These are phyloP conservation scores for Nicotiana knightiana DNA, from an alignment of 257 asterid species.

Conservation along the genomic window DNA sequence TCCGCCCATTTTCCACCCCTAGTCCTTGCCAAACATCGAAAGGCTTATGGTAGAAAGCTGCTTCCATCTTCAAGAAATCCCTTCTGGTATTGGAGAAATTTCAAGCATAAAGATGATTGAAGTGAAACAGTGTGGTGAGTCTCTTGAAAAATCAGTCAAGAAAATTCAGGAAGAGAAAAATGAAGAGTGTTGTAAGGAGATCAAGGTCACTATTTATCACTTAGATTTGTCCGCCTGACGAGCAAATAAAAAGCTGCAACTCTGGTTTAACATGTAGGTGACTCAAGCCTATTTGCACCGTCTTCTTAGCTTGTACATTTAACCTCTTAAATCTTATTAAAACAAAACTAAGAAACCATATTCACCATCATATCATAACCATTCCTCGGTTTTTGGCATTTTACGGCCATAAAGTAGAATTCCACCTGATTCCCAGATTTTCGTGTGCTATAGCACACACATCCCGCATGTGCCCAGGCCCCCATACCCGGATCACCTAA, in stretches of 20 bases:
- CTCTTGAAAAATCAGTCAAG: neutral
- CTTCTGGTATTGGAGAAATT: conserved; percentile 7
- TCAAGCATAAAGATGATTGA: conserved; percentile 7
- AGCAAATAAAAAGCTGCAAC: neutral
- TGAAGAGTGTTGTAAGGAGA: neutral
- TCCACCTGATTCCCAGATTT: too few species aligned
- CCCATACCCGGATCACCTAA: too few species aligned
- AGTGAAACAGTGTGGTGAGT: conserved; percentile 3
- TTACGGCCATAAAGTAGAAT: too few species aligned
- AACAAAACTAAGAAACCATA: neutral
- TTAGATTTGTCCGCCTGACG: neutral
- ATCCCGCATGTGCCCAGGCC: too few species aligned
- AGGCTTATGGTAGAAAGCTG: neutral
- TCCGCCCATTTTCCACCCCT: too few species aligned
- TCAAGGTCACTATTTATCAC: neutral
- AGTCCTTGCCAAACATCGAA: neutral
- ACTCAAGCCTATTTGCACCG: too few species aligned
- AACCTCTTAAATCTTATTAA: neutral
- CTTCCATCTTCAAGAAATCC: neutral
- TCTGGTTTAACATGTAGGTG: neutral
- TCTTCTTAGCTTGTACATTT: neutral
- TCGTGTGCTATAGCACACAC: too few species aligned
- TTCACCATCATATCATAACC: too few species aligned
- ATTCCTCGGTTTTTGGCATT: too few species aligned
- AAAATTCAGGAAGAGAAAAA: neutral